Evolutionary conservation across 805 yeast species (phyloP), one percentile per base, ranked within the genome.

Genomic region (Kodamaea kakaduensis): DNA sequence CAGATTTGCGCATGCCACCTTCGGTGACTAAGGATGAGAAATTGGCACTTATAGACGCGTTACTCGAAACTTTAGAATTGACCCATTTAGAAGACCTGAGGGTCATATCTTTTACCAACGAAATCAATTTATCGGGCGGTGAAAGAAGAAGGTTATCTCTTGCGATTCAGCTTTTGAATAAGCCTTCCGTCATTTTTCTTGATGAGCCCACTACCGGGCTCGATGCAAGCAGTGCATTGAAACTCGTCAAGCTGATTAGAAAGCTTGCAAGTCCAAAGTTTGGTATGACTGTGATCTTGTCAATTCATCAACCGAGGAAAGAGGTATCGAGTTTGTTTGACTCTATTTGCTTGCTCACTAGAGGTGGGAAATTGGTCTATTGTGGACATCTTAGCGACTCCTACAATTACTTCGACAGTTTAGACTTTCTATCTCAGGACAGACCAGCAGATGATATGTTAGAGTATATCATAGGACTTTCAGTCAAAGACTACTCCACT

Each of bases 231-330:
- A 78, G 88, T 9, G 89, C 95, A 0, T 73, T 69, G 44, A 60
- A 78, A 37, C 63, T 86, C 22, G 72, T 86, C 10, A 62, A 70
- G 29, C 75, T 85, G 0, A 67, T 87, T 36, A 73, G 77, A 44
- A 67, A 73, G 38, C 45, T 66, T 25, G 57, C 69, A 1, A 54
- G 62, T 1, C 59, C 65, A 1, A 56, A 52, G 32, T 61, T 81
- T 22, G 89, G 90, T 0, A 75, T 86, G 38, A 82, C 93, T 0
- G 70, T 87, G 16, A 69, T 86, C 3, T 62, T 84, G 56, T 80
- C 88, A 33, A 81, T 86, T 25, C 95, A 86, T 52, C 95, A 86
- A 54, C 95, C 95, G 0, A 59, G 95, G 25, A 74, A 82, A 0
- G 95, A 86, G 53, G 84, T 86, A 31, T 67, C 84, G 25, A 69